phyloP scores from a whole-genome alignment of 1,284 basidiomycete genomes.

The Boletus smithii region DNA sequence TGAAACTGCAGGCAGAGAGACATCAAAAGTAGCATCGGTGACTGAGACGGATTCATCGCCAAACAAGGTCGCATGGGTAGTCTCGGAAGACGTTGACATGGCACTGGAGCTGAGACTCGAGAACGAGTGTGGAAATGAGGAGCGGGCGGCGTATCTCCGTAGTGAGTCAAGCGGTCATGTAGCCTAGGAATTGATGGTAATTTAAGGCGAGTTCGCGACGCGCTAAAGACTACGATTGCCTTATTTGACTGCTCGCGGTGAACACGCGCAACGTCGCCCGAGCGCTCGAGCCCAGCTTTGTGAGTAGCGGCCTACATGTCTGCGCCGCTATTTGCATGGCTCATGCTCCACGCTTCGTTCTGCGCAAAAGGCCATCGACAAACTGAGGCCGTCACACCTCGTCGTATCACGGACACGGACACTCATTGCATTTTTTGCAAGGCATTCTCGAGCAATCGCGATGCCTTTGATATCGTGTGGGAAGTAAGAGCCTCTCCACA shows the following conservation, averaged over 20 bases:
- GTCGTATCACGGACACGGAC: too few species aligned
- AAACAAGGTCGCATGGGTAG: constrained; percentile 30
- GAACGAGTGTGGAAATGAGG: too few species aligned
- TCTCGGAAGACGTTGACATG: constrained; percentile 33
- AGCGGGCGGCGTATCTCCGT: too few species aligned
- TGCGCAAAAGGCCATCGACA: not conserved
- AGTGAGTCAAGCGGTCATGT: too few species aligned
- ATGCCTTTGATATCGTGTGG: constrained; percentile 29
- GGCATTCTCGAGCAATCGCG: constrained; percentile 19
- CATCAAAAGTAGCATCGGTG: constrained; percentile 13
- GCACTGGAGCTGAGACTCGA: too few species aligned
- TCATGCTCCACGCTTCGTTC: not conserved
- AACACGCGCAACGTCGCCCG: not conserved
- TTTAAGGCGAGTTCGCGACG: too few species aligned
- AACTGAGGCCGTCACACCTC: too few species aligned
- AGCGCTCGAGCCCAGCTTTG: too few species aligned
- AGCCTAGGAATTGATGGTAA: too few species aligned
- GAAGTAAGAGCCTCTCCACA: constrained; percentile 18
- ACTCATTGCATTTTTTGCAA: constrained; percentile 27
- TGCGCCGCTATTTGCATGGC: constrained; percentile 6
- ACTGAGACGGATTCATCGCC: constrained; percentile 22
- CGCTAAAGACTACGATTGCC: too few species aligned
- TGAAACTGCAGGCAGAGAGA: too few species aligned
- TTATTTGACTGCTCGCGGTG: constrained; percentile 2
- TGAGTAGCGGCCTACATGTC: constrained; percentile 7